These are phyloP conservation scores for Alternaria sp. DNA, from an alignment of 2,329 filamentous ascomycete species.

Conservation along the genomic window DNA sequence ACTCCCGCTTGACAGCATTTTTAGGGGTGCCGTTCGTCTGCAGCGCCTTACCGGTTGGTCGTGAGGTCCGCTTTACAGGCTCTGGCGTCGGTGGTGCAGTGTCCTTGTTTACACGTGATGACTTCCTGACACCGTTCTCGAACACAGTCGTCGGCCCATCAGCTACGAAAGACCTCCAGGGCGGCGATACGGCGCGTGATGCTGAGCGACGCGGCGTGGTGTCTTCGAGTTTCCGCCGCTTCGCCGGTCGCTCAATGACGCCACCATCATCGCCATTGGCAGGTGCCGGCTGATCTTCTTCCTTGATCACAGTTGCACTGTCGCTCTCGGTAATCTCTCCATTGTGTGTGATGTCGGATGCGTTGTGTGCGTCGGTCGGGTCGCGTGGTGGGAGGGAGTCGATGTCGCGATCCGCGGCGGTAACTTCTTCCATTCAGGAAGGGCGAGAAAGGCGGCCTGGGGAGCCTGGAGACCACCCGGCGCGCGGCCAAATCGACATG, in stretches of 20 bases:
- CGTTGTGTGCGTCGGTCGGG: constrained; percentile 31
- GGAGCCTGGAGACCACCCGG: constrained; percentile 47
- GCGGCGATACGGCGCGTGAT: constrained; percentile 73
- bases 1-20: constrained; percentile 30
- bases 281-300: constrained; percentile 31
- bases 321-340: constrained; percentile 22
- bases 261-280: constrained; percentile 35
- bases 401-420: constrained; percentile 44
- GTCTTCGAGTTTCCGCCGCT: constrained; percentile 67
- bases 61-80: constrained; percentile 51
- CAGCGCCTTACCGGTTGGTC: constrained; percentile 35
- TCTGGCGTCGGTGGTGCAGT: constrained; percentile 58
- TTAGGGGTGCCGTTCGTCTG: constrained; percentile 44
- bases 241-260: constrained; percentile 55
- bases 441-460: constrained; percentile 37
- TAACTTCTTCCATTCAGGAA: constrained; percentile 46
- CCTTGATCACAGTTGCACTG: constrained; percentile 42
- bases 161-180: constrained; percentile 87
- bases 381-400: constrained; percentile 38
- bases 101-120: constrained; percentile 63
- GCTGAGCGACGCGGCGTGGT: constrained; percentile 45
- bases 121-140: constrained; percentile 68
- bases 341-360: constrained; percentile 30
- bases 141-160: constrained; percentile 89
- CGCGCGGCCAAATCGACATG: constrained; percentile 43